Evolutionary conservation across 495 filamentous ascomycete genomes (phyloP).

Genomic region (Tuber melanosporum): DNA sequence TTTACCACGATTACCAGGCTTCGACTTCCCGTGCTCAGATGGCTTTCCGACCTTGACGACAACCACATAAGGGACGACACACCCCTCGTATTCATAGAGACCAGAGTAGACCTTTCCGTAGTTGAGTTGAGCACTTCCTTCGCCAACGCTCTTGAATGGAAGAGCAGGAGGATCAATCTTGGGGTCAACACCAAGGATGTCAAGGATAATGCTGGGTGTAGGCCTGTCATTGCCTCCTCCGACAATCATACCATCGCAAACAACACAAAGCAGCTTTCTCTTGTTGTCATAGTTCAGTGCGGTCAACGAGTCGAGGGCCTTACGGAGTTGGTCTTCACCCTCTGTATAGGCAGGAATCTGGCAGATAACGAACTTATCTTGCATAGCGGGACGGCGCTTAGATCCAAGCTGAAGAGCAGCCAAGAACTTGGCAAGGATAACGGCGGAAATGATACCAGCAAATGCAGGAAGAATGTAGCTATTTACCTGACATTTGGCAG

Average conservation of each 20-base stretch:
- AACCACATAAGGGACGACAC: constrained; percentile 88
- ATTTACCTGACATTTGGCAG: constrained; percentile 73
- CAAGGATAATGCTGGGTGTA: constrained; percentile 93
- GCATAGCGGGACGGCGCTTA: constrained; percentile 78
- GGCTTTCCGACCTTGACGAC: constrained; percentile 96
- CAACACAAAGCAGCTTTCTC: constrained; percentile 83
- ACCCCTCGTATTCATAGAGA: constrained; percentile 86
- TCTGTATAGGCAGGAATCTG: constrained; percentile 97
- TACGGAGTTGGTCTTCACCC: constrained; percentile 86
- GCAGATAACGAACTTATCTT: constrained; percentile 98
- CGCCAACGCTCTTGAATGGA: constrained; percentile 83
- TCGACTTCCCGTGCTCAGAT: constrained; percentile 82
- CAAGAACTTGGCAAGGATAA: constrained; percentile 84
- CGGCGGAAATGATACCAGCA: constrained; percentile 68
- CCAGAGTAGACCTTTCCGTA: constrained; percentile 98
- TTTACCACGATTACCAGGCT: constrained; percentile 96
- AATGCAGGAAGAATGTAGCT: constrained; percentile 87
- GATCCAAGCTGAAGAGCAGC: constrained; percentile 89
- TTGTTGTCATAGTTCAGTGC: constrained; percentile 97
- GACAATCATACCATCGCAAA: constrained; percentile 94
- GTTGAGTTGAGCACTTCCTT: constrained; percentile 88
- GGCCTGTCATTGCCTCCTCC: constrained; percentile 94
- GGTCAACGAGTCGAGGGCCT: constrained; percentile 88
- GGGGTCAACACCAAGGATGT: constrained; percentile 93
- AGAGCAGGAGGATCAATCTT: constrained; percentile 92